These are phyloP conservation scores for Lyophyllum semitale DNA, from an alignment of 768 basidiomycete genomes.

Conservation along the genomic window DNA sequence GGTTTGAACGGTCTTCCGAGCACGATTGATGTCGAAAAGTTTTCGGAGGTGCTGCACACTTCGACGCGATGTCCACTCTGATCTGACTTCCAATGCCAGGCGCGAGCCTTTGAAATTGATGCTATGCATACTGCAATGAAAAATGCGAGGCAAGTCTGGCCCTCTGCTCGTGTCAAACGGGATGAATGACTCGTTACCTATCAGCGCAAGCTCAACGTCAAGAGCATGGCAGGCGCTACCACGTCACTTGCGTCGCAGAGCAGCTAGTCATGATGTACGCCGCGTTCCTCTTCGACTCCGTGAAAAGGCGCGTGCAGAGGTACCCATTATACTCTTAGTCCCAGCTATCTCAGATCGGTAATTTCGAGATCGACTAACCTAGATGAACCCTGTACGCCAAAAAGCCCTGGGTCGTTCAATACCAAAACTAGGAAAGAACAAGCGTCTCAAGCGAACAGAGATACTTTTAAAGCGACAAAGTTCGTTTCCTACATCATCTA, in stretches of 20 bases:
- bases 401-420: conserved; percentile 42
- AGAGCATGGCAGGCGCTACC: conserved; percentile 93
- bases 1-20: conserved; percentile 65
- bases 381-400: conserved; percentile 52
- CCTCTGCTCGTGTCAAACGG: neutral
- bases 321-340: conserved; percentile 28
- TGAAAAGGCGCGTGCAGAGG: conserved; percentile 82
- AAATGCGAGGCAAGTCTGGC: conserved; percentile 57
- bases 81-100: conserved; percentile 42
- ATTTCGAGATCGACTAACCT: neutral
- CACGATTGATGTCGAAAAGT: conserved; percentile 84
- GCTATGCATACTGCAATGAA: conserved; percentile 91
- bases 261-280: conserved; percentile 92
- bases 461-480: conserved; percentile 74
- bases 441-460: conserved; percentile 58
- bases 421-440: conserved; percentile 67
- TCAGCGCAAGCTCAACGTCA: conserved; percentile 69
- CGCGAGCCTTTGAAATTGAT: conserved; percentile 84
- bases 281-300: conserved; percentile 86
- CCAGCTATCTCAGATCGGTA: neutral
- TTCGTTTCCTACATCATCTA: conserved; percentile 30
- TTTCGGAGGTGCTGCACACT: conserved; percentile 64
- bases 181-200: neutral
- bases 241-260: conserved; percentile 86
- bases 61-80: neutral